Conservation (phyloP, 225 moss, liverwort and hornwort genomes). For the Rhytidiadelphus loreus region DNA sequence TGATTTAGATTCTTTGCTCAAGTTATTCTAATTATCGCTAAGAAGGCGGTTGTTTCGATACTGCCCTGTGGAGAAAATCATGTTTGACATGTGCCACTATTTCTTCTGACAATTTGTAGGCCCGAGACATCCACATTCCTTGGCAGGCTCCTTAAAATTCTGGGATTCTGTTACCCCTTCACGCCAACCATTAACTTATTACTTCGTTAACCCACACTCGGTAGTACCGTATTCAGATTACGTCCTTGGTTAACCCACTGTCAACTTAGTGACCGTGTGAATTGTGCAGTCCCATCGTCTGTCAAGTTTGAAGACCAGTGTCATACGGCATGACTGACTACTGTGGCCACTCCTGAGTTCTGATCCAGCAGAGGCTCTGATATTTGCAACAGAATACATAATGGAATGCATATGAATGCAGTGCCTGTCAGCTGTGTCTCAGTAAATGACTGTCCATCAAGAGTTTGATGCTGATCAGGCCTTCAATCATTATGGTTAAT, state of each 20-base stretch:
- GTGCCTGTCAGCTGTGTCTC: not conserved
- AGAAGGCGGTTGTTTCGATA: not conserved
- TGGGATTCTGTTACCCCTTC: not conserved
- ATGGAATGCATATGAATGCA: constrained; percentile 7
- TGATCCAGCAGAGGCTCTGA: not conserved
- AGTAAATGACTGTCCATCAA: not conserved
- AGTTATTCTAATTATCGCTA: not conserved
- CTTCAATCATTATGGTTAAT: not conserved
- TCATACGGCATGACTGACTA: not conserved
- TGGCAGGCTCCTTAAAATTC: not conserved
- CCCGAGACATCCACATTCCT: not conserved
- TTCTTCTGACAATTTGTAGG: not conserved
- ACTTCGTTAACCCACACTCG: not conserved
- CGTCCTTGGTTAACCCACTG: not conserved
- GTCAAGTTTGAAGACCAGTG: not conserved
- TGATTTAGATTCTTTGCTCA: not conserved
- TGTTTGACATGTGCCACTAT: not conserved
- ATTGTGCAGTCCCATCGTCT: not conserved
- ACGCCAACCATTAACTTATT: not conserved
- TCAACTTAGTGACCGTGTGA: not conserved
- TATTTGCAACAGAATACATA: constrained; percentile 2
- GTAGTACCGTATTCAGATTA: not conserved
- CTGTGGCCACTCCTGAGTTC: not conserved
- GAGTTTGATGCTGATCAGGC: not conserved
- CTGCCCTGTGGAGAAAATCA: not conserved